Evolutionary conservation across 169 alveolate genomes (phyloP), one percentile per base, ranked within the genome.

Genomic region (Ichthyophthirius multifiliis): DNA sequence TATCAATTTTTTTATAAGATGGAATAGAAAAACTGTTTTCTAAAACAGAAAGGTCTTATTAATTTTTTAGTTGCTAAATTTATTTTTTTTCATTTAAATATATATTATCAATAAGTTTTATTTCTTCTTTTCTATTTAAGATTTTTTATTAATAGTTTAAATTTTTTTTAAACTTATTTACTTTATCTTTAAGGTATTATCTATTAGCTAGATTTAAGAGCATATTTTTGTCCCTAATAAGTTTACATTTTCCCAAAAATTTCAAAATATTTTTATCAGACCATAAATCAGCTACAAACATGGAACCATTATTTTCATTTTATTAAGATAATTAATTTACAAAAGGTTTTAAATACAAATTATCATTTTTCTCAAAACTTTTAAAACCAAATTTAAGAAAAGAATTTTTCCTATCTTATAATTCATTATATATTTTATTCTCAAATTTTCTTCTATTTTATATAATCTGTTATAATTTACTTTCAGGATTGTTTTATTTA

Each of bases 211-310:
- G 34, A 13, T 55, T 55, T 23, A 55, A 10, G 10, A 55, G 13
- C 7, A 27, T 23, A 27, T 27, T 2, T 10, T 55, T 55, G 31
- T 55, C 71, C 13, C 71, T 16, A 3, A 55, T 55, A 34, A 55
- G 23, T 55, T 23, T 55, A 10, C 71, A 55, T 27, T 55, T 55
- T 4, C 71, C 71, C 31, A 55, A 55, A 27, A 55, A 55, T 27
- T 55, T 55, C 13, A 55, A 27, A 20, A 55, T 55, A 27, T 55
- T 55, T 0, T 5, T 9, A 55, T 55, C 71, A 20, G 71, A 16
- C 71, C 71, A 55, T 27, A 55, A 27, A 55, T 55, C 71, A 55
- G 71, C 23, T 5, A 55, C 71, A 27, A 15, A 55, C 71, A 55
- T 55, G 9, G 71, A 27, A 27, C 71, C 71, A 10, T 55, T 55